Evolutionary conservation across 2,329 filamentous ascomycete genomes (phyloP), one percentile per base, ranked within the genome.

Genomic region (Pseudogymnoascus sp.): DNA sequence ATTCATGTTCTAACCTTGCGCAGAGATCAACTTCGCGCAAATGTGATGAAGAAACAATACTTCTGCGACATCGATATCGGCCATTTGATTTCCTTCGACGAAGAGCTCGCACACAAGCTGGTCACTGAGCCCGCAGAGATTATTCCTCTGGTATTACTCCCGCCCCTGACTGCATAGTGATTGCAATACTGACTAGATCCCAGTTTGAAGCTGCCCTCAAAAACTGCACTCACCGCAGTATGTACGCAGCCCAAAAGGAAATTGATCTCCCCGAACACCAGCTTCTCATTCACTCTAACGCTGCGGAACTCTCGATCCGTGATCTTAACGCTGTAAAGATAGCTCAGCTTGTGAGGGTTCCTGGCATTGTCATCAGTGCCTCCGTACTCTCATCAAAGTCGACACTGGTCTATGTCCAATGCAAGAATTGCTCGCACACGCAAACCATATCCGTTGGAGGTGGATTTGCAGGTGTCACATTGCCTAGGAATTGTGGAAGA

Each of bases 311-410:
- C 31, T 94, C 93, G 0, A 97, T 99, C 70, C 89, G 94, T 67
- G 92, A 97, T 69, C 84, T 99, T 40, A 94, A 95, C 70, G 95
- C 94, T 7, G 88, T 90, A 66, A 93, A 91, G 67, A 95, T 99
- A 69, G 92, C 93, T 4, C 88, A 92, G 69, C 87, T 99, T n/a
- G 93, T 99, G 40, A 86, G 93, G 63, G 96, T 99, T 63, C 94
- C 94, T 0, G 95, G 94, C 60, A 99, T 99, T 67, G 91, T 99
- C 65, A 99, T 99, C 68, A 93, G 94, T 56, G 94, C 94, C 56
- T 97, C 93, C 0, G 96, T 96, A 16, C 88, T 97, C 75, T 96
- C 92, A 1, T 97, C 93, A 11, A 97, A 99, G 79, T 91, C 94
- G 4, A 97, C 92, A 5, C 81, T 87, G 25, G 81, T 99, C 23